Evolutionary conservation across 1,284 basidiomycete genomes (phyloP).

Genomic region (Malassezia japonica): DNA sequence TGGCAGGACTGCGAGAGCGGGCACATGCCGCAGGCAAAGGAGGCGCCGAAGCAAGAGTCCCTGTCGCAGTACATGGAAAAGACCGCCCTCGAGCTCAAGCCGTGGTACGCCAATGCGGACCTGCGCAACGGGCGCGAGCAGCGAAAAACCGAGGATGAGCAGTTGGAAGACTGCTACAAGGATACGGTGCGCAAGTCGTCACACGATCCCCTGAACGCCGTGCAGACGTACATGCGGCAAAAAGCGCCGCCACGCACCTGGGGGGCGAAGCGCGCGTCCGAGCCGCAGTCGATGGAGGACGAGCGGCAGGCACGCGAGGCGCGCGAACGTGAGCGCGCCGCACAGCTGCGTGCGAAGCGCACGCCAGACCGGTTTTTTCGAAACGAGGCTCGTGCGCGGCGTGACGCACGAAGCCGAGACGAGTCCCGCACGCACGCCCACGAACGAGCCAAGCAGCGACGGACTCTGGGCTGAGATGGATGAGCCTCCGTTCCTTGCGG

Average conservation of each 20-base stretch:
- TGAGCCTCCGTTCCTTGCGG: no score
- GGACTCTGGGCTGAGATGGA: neutral
- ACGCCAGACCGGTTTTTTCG: conserved; percentile 13
- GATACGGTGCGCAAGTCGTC: conserved; percentile 24
- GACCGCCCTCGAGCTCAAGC: conserved; percentile 22
- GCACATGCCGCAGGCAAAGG: neutral
- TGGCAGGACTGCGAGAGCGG: conserved; percentile 41
- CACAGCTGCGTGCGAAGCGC: neutral
- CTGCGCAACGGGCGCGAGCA: conserved; percentile 25
- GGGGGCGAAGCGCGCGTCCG: no score
- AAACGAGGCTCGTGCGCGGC: conserved; percentile 10
- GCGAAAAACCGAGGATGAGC: conserved; percentile 26
- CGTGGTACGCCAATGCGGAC: conserved; percentile 30
- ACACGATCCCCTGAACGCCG: conserved; percentile 33
- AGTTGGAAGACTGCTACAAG: conserved; percentile 22
- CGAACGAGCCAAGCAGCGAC: neutral
- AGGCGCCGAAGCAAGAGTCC: neutral
- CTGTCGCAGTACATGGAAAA: neutral
- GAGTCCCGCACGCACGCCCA: neutral
- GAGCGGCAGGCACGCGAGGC: conserved; percentile 4
- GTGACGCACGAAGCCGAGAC: conserved; percentile 12
- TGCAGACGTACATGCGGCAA: conserved; percentile 11
- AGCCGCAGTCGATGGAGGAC: neutral
- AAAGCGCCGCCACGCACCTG: neutral
- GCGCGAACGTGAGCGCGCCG: conserved; percentile 3